Conservation (phyloP, 306 rosid species). For the Casuarina glauca region DNA sequence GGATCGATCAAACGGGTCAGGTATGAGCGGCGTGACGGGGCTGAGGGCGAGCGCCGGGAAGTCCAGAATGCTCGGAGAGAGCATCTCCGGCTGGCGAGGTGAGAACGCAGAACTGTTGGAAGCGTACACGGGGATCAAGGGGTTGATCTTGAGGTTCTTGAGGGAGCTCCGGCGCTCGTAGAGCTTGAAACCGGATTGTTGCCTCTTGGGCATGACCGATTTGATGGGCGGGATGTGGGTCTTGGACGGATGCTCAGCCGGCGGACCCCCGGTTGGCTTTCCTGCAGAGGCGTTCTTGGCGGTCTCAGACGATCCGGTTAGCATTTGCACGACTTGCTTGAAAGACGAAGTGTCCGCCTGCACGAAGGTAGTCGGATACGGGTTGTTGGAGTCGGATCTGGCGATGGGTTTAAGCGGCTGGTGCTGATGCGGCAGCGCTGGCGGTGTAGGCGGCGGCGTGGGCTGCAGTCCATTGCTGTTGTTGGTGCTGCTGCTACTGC, state of each 20-base stretch:
- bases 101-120: slow-evolving; percentile 45
- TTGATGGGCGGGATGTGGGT: slow-evolving; percentile 72
- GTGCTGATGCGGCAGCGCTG: slow-evolving; percentile 20
- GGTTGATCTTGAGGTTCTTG: slow-evolving; percentile 67
- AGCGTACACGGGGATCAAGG: slow-evolving; percentile 47
- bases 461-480: slow-evolving; percentile 35
- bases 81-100: slow-evolving; percentile 70
- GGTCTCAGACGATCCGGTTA: slow-evolving; percentile 91
- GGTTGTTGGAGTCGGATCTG: slow-evolving; percentile 84
- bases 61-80: slow-evolving; percentile 89
- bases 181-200: slow-evolving; percentile 71
- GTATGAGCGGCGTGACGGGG: slow-evolving; percentile 84
- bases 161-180: slow-evolving; percentile 80
- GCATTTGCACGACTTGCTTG: slow-evolving; percentile 96
- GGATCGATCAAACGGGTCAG: slow-evolving; percentile 82
- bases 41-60: slow-evolving; percentile 80
- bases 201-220: slow-evolving; percentile 52
- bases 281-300: slow-evolving; percentile 46
- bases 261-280: slow-evolving; percentile 7
- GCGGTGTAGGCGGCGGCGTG: slow-evolving; percentile 20
- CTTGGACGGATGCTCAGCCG: slow-evolving; percentile 38
- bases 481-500: slow-evolving; percentile 39
- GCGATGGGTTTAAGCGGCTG: slow-evolving; percentile 42
- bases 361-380: slow-evolving; percentile 95
- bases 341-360: slow-evolving; percentile 89